Conservation (phyloP, 495 filamentous ascomycete genomes). For the Penicillium canescens region DNA sequence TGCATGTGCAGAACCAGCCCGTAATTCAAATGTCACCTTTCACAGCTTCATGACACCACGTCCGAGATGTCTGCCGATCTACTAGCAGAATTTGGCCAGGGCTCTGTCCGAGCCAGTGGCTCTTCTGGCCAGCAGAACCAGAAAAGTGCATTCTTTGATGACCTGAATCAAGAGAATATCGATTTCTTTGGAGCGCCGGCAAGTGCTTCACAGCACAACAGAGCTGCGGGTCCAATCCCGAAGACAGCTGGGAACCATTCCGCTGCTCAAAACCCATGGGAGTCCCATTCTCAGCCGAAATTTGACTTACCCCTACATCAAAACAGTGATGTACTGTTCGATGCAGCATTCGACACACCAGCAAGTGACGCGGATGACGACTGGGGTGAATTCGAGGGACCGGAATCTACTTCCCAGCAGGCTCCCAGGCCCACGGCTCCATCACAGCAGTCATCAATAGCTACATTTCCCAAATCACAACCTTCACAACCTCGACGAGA, state of each 20-base stretch:
- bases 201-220: neutral
- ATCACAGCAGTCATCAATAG: slow-evolving; percentile 2
- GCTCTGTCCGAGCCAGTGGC: slow-evolving; percentile 19
- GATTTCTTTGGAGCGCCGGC: slow-evolving; percentile 14
- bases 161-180: slow-evolving; percentile 25
- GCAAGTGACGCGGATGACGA: slow-evolving; percentile 59
- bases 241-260: slow-evolving; percentile 6
- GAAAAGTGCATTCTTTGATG: slow-evolving; percentile 26
- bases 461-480: neutral
- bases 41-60: slow-evolving; percentile 9
- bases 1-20: neutral
- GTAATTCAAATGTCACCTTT: neutral
- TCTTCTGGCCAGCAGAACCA: slow-evolving; percentile 15
- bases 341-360: slow-evolving; percentile 40
- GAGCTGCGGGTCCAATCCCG: neutral
- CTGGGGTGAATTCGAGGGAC: slow-evolving; percentile 75
- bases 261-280: slow-evolving; percentile 3
- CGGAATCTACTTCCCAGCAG: slow-evolving; percentile 56
- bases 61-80: slow-evolving; percentile 71
- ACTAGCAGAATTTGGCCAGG: slow-evolving; percentile 65
- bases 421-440: slow-evolving; percentile 28
- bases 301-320: slow-evolving; percentile 23
- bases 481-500: neutral
- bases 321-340: slow-evolving; percentile 44
- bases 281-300: slow-evolving; percentile 10